Percentiles rank a stretch among this genome's conserved stretches.
phyloP scores from a whole-genome alignment of 2,329 filamentous ascomycete genomes.

The Diaporthe velutina region DNA sequence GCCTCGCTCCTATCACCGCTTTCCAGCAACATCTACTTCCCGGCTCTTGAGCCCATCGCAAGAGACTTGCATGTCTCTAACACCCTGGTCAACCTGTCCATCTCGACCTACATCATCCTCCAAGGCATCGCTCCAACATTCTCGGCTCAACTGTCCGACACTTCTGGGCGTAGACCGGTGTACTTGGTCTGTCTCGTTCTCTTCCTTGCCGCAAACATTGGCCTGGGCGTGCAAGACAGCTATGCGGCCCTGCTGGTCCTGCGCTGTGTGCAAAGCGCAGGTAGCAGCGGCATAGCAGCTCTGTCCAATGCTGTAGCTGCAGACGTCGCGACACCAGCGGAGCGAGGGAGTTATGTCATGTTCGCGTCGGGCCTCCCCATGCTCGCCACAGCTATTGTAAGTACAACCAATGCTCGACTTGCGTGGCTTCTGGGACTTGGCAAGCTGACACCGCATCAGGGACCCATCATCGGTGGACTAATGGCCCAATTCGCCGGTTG shows the following conservation, averaged over 20 bases:
- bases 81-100: constrained; percentile 61
- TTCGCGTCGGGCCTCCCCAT: constrained; percentile 52
- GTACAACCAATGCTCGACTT: neutral
- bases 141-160: constrained; percentile 63
- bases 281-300: constrained; percentile 68
- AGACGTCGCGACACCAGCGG: constrained; percentile 72
- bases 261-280: constrained; percentile 57
- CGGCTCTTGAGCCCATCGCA: constrained; percentile 63
- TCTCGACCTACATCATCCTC: constrained; percentile 64
- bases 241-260: constrained; percentile 61
- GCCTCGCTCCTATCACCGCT: constrained; percentile 60
- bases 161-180: constrained; percentile 57
- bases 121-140: constrained; percentile 67
- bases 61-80: constrained; percentile 59
- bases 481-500: constrained; percentile 65
- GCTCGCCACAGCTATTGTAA: constrained; percentile 45
- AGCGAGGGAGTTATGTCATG: constrained; percentile 69
- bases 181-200: constrained; percentile 60
- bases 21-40: constrained; percentile 66
- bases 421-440: neutral
- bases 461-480: constrained; percentile 65
- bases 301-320: constrained; percentile 68
- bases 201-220: constrained; percentile 59
- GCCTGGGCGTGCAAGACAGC: constrained; percentile 57
- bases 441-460: neutral